Conservation (phyloP, 179 eudicot species). For the Silene coronaria region DNA sequence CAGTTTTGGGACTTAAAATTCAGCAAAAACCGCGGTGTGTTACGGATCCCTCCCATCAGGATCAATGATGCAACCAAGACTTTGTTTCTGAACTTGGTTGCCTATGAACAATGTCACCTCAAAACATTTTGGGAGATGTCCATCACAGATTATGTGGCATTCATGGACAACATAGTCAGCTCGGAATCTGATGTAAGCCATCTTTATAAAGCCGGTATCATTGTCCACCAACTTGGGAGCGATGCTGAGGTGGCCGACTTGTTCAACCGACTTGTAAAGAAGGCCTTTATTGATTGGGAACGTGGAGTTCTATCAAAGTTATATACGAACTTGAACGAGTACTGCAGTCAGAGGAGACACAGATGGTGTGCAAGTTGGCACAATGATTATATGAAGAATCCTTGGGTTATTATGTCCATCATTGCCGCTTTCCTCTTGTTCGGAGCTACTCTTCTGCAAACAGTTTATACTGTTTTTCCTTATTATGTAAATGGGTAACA, state of each 20-base stretch:
- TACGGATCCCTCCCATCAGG: neutral
- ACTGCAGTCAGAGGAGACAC: neutral
- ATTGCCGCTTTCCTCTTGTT: neutral
- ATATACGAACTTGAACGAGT: neutral
- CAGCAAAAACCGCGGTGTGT: neutral
- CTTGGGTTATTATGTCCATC: constrained; percentile 3
- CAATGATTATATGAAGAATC: neutral
- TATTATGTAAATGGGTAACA: neutral
- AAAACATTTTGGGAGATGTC: neutral
- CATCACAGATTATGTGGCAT: constrained; percentile 2
- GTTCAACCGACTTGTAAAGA: constrained; percentile 1
- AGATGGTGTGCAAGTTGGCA: neutral
- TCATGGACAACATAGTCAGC: neutral
- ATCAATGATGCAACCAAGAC: neutral
- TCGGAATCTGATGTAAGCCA: neutral
- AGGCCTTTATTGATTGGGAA: neutral
- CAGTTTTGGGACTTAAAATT: neutral
- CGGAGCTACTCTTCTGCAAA: neutral
- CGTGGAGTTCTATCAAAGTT: neutral
- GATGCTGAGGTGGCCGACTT: constrained; percentile 1
- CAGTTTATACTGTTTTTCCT: neutral
- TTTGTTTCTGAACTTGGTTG: neutral
- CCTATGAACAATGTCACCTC: constrained; percentile 9
- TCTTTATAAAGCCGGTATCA: neutral
- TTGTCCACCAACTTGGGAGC: constrained; percentile 6